Evolutionary conservation across 108 stramenopile genomes (phyloP).

Genomic region (Skeletonema potamos): DNA sequence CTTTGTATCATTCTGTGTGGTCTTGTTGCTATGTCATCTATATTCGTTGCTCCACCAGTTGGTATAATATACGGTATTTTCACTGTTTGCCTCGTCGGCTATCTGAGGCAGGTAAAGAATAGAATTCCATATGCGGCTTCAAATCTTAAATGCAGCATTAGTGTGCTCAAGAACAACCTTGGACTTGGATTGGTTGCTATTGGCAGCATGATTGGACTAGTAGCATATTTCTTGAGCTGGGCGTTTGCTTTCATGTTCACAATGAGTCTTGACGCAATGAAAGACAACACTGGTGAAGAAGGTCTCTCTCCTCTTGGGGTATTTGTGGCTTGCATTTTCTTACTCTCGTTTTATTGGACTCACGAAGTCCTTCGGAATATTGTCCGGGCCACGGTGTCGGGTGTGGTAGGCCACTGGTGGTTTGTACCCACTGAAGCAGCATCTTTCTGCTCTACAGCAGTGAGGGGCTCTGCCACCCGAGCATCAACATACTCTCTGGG

Average conservation of each 20-base stretch:
- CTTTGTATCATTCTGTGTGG: conserved; percentile 13
- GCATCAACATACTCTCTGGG: conserved; percentile 67
- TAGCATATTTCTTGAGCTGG: conserved; percentile 44
- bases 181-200: conserved; percentile 55
- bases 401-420: conserved; percentile 68
- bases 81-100: conserved; percentile 26
- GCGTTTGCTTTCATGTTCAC: conserved; percentile 36
- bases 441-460: conserved; percentile 31
- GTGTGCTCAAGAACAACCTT: conserved; percentile 57
- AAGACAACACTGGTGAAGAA: conserved; percentile 10
- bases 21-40: background rate
- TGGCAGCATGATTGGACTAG: conserved; percentile 18
- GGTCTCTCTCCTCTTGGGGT: conserved; percentile 20
- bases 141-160: conserved; percentile 58
- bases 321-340: conserved; percentile 38
- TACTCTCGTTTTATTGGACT: conserved; percentile 83
- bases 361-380: conserved; percentile 61
- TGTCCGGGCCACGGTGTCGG: conserved; percentile 46
- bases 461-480: conserved; percentile 25
- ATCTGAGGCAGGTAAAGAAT: conserved; percentile 44
- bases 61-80: conserved; percentile 18
- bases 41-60: conserved; percentile 2
- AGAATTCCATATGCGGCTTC: conserved; percentile 78
- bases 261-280: conserved; percentile 29
- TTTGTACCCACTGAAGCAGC: conserved; percentile 24